phyloP scores from a whole-genome alignment of 257 asterid species.

The Jasminum sambac region DNA sequence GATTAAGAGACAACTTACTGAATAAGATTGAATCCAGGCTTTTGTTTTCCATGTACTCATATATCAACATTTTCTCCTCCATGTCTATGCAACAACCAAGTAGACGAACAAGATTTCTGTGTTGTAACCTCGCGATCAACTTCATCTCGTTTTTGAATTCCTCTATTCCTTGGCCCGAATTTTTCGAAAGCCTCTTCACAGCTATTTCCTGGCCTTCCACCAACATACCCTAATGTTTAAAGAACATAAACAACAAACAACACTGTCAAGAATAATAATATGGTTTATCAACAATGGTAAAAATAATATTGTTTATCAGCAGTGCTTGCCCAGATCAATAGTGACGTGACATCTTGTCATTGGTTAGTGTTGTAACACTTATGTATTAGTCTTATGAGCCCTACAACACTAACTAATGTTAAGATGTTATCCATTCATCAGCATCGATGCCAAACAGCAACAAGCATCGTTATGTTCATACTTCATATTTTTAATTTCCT shows the following conservation, averaged over 20 bases:
- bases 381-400: too few species aligned
- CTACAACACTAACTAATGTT: too few species aligned
- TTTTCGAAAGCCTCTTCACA: conserved; percentile 67
- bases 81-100: conserved; percentile 69
- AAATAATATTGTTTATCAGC: too few species aligned
- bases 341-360: too few species aligned
- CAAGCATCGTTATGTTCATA: not conserved
- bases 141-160: conserved; percentile 75
- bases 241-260: not conserved
- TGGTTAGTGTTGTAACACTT: too few species aligned
- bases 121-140: conserved; percentile 71
- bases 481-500: too few species aligned
- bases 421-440: too few species aligned
- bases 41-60: conserved; percentile 76
- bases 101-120: conserved; percentile 66
- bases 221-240: conserved; percentile 42
- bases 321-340: too few species aligned
- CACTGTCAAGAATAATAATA: too few species aligned
- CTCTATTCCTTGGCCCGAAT: conserved; percentile 65
- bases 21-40: conserved; percentile 65
- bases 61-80: conserved; percentile 72
- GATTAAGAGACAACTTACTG: conserved; percentile 40
- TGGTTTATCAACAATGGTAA: too few species aligned
- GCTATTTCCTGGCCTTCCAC: conserved; percentile 65
- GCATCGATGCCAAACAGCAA: not conserved